phyloP scores from a whole-genome alignment of 1,139 yeast genomes.

The Protomyces inouyei region DNA sequence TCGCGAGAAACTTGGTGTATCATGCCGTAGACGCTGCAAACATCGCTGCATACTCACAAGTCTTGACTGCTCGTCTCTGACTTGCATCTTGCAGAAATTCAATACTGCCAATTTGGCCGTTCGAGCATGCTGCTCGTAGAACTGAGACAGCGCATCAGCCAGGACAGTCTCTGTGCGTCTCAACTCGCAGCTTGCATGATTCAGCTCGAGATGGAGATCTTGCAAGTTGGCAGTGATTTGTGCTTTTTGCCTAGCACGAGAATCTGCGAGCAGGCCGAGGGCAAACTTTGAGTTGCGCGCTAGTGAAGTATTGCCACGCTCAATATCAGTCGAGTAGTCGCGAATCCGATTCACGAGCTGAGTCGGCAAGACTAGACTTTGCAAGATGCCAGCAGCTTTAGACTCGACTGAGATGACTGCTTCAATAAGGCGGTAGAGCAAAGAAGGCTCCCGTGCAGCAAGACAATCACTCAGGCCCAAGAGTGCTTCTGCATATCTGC shows the following conservation, averaged over 20 bases:
- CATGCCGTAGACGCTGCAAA: not conserved
- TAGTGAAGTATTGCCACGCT: slow-evolving; percentile 3
- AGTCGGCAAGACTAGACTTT: slow-evolving; percentile 7
- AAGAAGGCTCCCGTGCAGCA: slow-evolving; percentile 16
- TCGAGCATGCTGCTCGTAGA: slow-evolving; percentile 9
- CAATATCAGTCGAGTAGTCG: not conserved
- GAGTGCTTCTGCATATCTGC: not conserved
- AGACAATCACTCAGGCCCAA: not conserved
- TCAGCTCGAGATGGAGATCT: slow-evolving; percentile 8
- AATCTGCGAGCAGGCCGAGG: slow-evolving; percentile 10
- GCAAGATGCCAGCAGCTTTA: slow-evolving; percentile 6
- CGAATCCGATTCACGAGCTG: slow-evolving; percentile 9
- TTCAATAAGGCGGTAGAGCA: slow-evolving; percentile 14
- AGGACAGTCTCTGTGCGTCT: slow-evolving; percentile 5
- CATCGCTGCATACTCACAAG: slow-evolving; percentile 11
- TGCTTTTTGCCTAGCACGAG: slow-evolving; percentile 12
- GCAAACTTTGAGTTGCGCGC: slow-evolving; percentile 1
- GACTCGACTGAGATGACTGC: slow-evolving; percentile 7
- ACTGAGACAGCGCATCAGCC: slow-evolving; percentile 16
- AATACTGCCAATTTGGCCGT: not conserved
- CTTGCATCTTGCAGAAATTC: slow-evolving; percentile 11
- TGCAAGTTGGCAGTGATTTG: slow-evolving; percentile 6
- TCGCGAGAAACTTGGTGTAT: not conserved
- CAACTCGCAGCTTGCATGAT: slow-evolving; percentile 20
- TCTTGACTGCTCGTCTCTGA: slow-evolving; percentile 5